A percentile compares a stretch with the other conserved stretches of the same genome.
These are phyloP conservation scores for Nannochloris sp. DNA, from an alignment of 139 green algal species.

Conservation along the genomic window DNA sequence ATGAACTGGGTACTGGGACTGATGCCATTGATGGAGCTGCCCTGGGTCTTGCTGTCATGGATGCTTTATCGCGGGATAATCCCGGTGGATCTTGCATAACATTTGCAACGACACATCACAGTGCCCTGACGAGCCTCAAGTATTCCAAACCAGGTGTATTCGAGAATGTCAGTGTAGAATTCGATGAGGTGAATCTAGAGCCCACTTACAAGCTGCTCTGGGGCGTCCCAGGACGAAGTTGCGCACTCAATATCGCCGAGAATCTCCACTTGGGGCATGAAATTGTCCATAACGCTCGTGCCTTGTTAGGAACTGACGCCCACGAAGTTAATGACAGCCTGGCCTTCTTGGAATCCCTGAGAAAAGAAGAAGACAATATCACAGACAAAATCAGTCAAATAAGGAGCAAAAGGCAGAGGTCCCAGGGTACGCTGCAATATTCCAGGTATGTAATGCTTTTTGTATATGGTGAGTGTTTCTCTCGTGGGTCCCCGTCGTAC, in stretches of 20 bases:
- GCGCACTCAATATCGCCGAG: slow-evolving; percentile 71
- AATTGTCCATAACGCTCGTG: slow-evolving; percentile 54
- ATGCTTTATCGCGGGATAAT: slow-evolving; percentile 26
- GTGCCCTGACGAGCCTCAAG: slow-evolving; percentile 44
- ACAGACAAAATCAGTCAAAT: slow-evolving; percentile 9
- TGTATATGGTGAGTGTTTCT: not conserved
- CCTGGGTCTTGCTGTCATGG: slow-evolving; percentile 75
- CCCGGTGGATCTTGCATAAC: slow-evolving; percentile 54
- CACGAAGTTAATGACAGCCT: slow-evolving; percentile 26
- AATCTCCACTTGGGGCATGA: slow-evolving; percentile 54
- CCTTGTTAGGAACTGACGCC: slow-evolving; percentile 35
- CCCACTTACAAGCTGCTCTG: slow-evolving; percentile 82
- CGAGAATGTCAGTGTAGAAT: slow-evolving; percentile 84
- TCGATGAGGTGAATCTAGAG: slow-evolving; percentile 64
- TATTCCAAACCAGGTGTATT: slow-evolving; percentile 64
- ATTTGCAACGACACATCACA: slow-evolving; percentile 75
- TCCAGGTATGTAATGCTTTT: not conserved
- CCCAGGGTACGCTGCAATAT: not conserved
- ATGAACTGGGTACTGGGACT: slow-evolving; percentile 92
- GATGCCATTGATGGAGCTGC: slow-evolving; percentile 87
- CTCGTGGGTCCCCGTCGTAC: too few relatives aligned
- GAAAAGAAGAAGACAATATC: slow-evolving; percentile 12
- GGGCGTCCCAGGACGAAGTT: slow-evolving; percentile 71
- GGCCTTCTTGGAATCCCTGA: slow-evolving; percentile 20
- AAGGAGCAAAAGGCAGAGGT: not conserved